These are phyloP conservation scores for Cephaloascus albidus DNA, from an alignment of 805 yeast genomes.

Conservation along the genomic window DNA sequence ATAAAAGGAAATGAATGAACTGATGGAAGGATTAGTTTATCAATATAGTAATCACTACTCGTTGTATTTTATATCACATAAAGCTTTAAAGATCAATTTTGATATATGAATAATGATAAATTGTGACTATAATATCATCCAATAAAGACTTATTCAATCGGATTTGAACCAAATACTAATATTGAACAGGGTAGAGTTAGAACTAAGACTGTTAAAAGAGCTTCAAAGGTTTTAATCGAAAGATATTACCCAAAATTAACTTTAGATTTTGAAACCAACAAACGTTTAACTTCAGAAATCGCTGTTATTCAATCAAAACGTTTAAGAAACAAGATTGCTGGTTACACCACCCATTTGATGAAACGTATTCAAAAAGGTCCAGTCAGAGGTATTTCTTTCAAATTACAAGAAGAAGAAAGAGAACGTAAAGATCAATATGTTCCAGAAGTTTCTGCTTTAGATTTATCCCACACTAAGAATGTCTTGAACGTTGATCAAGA, in stretches of 20 bases:
- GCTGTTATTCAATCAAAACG: conserved; percentile 99
- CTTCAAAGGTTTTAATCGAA: conserved; percentile 99
- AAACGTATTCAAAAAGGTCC: conserved; percentile 99
- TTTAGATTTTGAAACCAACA: conserved; percentile 99
- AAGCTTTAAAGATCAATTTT: too few species aligned
- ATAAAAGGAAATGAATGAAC: too few species aligned
- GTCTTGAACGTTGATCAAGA: conserved; percentile 95
- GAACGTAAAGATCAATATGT: conserved; percentile 99
- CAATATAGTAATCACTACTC: too few species aligned
- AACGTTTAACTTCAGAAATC: conserved; percentile 96
- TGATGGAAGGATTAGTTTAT: too few species aligned
- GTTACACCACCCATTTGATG: conserved; percentile 99
- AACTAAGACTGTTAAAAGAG: conserved; percentile 99
- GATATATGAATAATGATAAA: too few species aligned
- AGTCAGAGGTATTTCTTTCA: conserved; percentile 99
- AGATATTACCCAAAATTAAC: conserved; percentile 99
- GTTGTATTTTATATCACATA: too few species aligned
- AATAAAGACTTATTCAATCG: not conserved
- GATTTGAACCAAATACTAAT: conserved; percentile 13
- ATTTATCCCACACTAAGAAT: conserved; percentile 91
- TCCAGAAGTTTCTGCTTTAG: conserved; percentile 99
- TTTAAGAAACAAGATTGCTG: conserved; percentile 99
- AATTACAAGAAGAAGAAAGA: conserved; percentile 99
- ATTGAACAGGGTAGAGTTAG: conserved; percentile 94
- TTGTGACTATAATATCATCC: not conserved